Percentiles rank a stretch among this genome's conserved stretches.
Evolutionary conservation across 129 eudicot genomes (phyloP).

Genomic region (Pseudognaphalium luteoalbum): DNA sequence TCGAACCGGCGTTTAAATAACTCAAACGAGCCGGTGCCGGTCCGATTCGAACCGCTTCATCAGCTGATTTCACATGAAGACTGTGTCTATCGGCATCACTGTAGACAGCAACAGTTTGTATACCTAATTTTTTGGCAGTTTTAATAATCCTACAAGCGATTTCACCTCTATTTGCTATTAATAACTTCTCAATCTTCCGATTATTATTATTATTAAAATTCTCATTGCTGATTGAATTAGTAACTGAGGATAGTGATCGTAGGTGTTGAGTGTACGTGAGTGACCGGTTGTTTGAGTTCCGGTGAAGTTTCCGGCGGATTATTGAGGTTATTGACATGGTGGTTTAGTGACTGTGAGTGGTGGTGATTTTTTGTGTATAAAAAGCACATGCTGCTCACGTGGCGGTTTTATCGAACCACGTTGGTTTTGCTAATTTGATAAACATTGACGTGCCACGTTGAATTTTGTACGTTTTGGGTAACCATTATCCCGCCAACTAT

Average conservation of each 20-base stretch:
- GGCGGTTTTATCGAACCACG: slow-evolving; percentile 34
- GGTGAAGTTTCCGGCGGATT: slow-evolving; percentile 48
- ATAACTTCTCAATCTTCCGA: slow-evolving; percentile 68
- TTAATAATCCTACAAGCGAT: slow-evolving; percentile 88
- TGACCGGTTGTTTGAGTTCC: slow-evolving; percentile 16
- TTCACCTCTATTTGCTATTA: slow-evolving; percentile 94
- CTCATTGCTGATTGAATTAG: slow-evolving; percentile 30
- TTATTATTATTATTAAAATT: slow-evolving; percentile 6
- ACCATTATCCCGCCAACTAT: not conserved
- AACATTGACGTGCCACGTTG: not conserved
- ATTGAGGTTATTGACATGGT: slow-evolving; percentile 52
- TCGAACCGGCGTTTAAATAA: slow-evolving; percentile 61
- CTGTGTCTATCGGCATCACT: slow-evolving; percentile 88
- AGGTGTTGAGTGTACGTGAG: not conserved
- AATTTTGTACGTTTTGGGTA: not conserved
- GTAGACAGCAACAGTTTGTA: slow-evolving; percentile 89
- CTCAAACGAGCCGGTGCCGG: slow-evolving; percentile 92
- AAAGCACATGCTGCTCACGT: slow-evolving; percentile 21
- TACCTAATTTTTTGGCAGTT: slow-evolving; percentile 80
- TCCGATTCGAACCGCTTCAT: slow-evolving; percentile 90
- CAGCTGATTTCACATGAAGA: slow-evolving; percentile 90
- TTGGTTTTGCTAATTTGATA: not conserved
- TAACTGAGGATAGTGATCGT: slow-evolving; percentile 8
- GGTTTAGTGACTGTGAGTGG: not conserved
- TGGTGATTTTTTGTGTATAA: slow-evolving; percentile 29